These are phyloP conservation scores for Spathaspora girioi DNA, from an alignment of 805 yeast genomes.

Conservation along the genomic window DNA sequence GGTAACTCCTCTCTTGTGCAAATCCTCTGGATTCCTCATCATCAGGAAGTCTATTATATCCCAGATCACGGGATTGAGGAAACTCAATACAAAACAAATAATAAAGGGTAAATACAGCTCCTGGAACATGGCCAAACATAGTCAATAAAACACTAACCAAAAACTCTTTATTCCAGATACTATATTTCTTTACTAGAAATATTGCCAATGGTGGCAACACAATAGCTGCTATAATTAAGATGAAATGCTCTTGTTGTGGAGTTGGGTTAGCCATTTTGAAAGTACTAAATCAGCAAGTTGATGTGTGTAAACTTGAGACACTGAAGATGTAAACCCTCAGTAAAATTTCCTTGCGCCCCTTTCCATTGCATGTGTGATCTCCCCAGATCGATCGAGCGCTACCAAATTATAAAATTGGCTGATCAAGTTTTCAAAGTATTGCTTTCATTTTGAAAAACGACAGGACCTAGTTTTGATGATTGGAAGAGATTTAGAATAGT, in stretches of 20 bases:
- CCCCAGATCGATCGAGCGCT: no score
- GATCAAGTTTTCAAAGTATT: no score
- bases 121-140: slow-evolving; percentile 31
- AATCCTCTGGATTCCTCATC: slow-evolving; percentile 15
- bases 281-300: no score
- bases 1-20: background rate
- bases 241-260: slow-evolving; percentile 14
- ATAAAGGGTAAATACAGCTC: slow-evolving; percentile 28
- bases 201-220: slow-evolving; percentile 39
- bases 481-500: no score
- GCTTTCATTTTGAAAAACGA: no score
- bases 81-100: slow-evolving; percentile 19
- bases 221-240: slow-evolving; percentile 28
- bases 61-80: slow-evolving; percentile 11
- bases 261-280: background rate
- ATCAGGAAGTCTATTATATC: slow-evolving; percentile 18
- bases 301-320: background rate
- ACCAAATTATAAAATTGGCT: no score
- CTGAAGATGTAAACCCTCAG: background rate
- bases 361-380: background rate
- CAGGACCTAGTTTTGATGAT: no score
- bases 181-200: slow-evolving; percentile 24
- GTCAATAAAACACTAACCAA: slow-evolving; percentile 28
- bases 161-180: slow-evolving; percentile 32
- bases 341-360: background rate